Conservation (phyloP, 164 flowering plant genomes). For the Echeveria elegans region DNA sequence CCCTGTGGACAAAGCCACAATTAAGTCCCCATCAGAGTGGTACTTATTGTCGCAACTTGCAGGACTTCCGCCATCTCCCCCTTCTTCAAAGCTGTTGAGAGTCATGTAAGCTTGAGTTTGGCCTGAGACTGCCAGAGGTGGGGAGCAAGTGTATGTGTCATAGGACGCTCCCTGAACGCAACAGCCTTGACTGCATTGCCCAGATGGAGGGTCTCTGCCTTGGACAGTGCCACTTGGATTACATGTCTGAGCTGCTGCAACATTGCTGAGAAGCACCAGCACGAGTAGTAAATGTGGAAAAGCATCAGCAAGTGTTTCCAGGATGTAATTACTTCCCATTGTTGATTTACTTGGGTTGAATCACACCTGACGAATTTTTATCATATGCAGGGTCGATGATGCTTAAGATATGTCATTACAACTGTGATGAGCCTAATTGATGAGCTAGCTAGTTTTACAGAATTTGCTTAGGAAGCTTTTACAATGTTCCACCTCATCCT, state of each 20-base stretch:
- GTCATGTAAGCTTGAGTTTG: background rate
- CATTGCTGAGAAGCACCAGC: background rate
- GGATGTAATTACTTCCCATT: background rate
- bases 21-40: conserved; percentile 10
- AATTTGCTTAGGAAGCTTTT: background rate
- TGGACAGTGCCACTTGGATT: background rate
- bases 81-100: conserved; percentile 11
- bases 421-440: background rate
- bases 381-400: background rate
- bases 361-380: background rate
- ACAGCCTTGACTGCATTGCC: background rate
- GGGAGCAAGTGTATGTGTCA: background rate
- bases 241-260: background rate
- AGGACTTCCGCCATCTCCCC: conserved; percentile 15
- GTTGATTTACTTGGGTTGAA: background rate
- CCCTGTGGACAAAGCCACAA: conserved; percentile 15
- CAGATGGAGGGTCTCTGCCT: background rate
- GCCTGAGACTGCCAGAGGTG: background rate
- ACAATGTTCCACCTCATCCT: too few relatives aligned
- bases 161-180: background rate
- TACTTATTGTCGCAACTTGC: conserved; percentile 13
- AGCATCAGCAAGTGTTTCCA: background rate
- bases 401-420: background rate
- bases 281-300: background rate
- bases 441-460: background rate